Evolutionary conservation across 371 early-diverging fungal species (phyloP).

Genomic region (Rhizomucor miehei): DNA sequence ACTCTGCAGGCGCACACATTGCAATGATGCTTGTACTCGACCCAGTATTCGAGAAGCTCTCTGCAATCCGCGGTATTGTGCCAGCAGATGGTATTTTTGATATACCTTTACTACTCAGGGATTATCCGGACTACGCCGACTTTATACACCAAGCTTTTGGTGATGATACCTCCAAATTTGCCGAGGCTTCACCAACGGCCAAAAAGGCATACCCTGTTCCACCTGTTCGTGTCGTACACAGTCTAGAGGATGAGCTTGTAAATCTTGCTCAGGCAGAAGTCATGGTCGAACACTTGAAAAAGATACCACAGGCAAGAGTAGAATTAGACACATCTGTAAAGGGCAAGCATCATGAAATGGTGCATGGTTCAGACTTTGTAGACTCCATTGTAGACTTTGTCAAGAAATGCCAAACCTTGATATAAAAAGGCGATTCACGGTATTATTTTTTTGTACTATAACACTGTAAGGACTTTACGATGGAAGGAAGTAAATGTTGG

Average conservation of each 20-base stretch:
- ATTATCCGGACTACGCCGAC: slow-evolving; percentile 66
- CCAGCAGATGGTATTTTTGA: slow-evolving; percentile 85
- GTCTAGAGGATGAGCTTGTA: slow-evolving; percentile 66
- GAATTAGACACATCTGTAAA: slow-evolving; percentile 44
- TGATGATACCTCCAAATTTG: slow-evolving; percentile 16
- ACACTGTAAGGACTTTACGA: no score
- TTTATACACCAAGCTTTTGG: slow-evolving; percentile 73
- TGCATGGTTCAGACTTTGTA: slow-evolving; percentile 47
- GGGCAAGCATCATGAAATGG: slow-evolving; percentile 61
- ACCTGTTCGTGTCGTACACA: slow-evolving; percentile 62
- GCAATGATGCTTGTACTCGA: slow-evolving; percentile 57
- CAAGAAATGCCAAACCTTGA: slow-evolving; percentile 2
- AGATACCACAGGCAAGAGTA: slow-evolving; percentile 12
- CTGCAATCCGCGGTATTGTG: slow-evolving; percentile 34
- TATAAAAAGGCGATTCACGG: no score
- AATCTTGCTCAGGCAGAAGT: slow-evolving; percentile 51
- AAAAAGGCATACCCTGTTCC: slow-evolving; percentile 22
- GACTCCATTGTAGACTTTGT: slow-evolving; percentile 34
- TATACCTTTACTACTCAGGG: slow-evolving; percentile 55
- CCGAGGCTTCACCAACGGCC: slow-evolving; percentile 47
- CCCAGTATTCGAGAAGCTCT: slow-evolving; percentile 20
- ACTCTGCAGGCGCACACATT: slow-evolving; percentile 84
- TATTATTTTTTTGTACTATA: no score
- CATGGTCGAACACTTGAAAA: slow-evolving; percentile 50
- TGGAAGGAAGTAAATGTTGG: neutral